Base-by-base conservation (phyloP, 2,329 filamentous ascomycete species). In the Dactylellina drechsleri region DNA sequence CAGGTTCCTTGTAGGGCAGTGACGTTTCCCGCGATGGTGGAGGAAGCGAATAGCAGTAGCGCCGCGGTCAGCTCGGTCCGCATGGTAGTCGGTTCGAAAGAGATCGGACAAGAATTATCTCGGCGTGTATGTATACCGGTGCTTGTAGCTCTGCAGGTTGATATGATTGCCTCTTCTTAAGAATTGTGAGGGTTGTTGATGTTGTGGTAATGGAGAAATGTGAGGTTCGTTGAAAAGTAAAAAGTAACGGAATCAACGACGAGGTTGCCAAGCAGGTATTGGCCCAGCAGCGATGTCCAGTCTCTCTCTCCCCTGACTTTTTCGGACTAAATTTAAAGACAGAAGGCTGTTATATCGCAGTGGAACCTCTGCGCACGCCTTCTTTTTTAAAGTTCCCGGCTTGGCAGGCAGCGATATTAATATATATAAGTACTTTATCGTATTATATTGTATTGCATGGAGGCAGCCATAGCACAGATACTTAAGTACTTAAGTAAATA, bases 1-100 rank as follows among this genome's bases (percentile, higher is more conserved):
- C 90, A 92, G 71, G 90, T 92, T 71, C 90, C 90, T n/a, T 88
- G 85, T 36, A 91, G 82, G 61, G 85, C 82, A 36, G 83, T 80
- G 76, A 85, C 83, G 43, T 81, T 78, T 80, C 81, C 82, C 36
- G 84, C 82, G 59, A 82, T 81, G 57, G 82, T 80, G 12, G 50
- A 65, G n/a, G 56, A 52, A 47, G 52, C 53, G 5, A 68, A 40
- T 36, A 75, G 52, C 20, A 60, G 3, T 20, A 60, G 31, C 3
- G 52, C 20, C 16, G 58, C 40, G 13, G 64, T 52, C 15, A 75
- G 20, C 20, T 53, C 23, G 40, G 36, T 18, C 16, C 64, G 52
- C 71, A 75, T 75, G 28, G 45, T 60, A 47, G 23, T 23, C 23
- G 23, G 23, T 12, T 40, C 31, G 6, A 10, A 36, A 2, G 1